These are phyloP conservation scores for Trametes punicea DNA, from an alignment of 768 basidiomycete species.

Conservation along the genomic window DNA sequence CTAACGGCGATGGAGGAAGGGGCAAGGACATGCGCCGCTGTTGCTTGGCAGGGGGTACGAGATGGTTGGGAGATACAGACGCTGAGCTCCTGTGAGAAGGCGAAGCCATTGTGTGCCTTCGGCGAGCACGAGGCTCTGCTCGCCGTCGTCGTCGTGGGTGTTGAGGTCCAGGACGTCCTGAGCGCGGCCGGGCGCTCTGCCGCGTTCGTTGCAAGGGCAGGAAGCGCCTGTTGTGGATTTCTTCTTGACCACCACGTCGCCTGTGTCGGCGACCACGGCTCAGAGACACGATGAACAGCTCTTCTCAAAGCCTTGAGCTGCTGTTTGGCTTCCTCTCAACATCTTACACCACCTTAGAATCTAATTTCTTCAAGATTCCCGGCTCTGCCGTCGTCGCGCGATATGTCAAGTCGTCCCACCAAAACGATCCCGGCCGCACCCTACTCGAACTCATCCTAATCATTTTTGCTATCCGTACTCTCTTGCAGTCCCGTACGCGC, in stretches of 20 bases:
- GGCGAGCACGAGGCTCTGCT: conserved; percentile 26
- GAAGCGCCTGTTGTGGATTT: conserved; percentile 12
- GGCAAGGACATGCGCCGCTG: conserved; percentile 39
- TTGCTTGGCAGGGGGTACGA: conserved; percentile 26
- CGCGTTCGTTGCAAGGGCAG: not conserved
- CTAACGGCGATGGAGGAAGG: conserved; percentile 37
- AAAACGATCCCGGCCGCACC: conserved; percentile 92
- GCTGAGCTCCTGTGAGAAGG: conserved; percentile 26
- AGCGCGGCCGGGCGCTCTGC: conserved; percentile 13
- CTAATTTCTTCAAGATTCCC: conserved; percentile 70
- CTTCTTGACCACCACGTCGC: conserved; percentile 6
- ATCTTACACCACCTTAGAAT: conserved; percentile 55
- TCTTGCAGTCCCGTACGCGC: conserved; percentile 86
- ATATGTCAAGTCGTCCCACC: conserved; percentile 92
- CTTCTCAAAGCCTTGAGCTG: conserved; percentile 41
- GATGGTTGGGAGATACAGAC: conserved; percentile 26
- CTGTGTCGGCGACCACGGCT: conserved; percentile 2
- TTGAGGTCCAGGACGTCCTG: conserved; percentile 13
- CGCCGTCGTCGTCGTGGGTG: conserved; percentile 30
- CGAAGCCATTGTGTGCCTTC: conserved; percentile 28
- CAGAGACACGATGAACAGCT: conserved; percentile 34
- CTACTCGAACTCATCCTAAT: conserved; percentile 86
- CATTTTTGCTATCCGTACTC: conserved; percentile 83
- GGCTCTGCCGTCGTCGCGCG: conserved; percentile 83
- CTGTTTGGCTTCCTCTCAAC: conserved; percentile 65